Evolutionary conservation across 345 rosid genomes (phyloP), one percentile per base, ranked within the genome.

Genomic region (Salix dunnii): DNA sequence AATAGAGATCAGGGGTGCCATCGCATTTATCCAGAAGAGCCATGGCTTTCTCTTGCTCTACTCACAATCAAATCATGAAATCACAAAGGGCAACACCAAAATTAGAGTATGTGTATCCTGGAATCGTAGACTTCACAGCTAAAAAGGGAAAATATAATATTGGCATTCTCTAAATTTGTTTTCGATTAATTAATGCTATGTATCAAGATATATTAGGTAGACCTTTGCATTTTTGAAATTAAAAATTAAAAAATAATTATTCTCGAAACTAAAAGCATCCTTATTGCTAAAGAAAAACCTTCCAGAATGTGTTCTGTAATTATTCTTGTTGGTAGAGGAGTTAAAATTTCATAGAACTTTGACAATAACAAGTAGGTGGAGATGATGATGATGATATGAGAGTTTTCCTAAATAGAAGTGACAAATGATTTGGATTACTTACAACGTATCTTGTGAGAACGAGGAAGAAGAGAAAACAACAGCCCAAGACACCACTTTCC

Each of bases 1-100:
- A 31, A 88, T 87, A 36, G 84, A 88, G 6, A 78, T 79, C 62
- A 85, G 67, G 3, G 91, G 91, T 68, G 90, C 86, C 71, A 83
- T 83, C 2, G 90, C 91, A 14, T 86, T 74, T 53, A 87, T 72
- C 91, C 91, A 88, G 68, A 88, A 87, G 68, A 86, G 79, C 53
- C 69, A 77, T 67, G 75, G 77, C 68, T 79, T 86, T 78, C 74
- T 88, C 75, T 68, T 76, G 78, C 89, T 86, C 91, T 88, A 28
- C 17, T 65, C 10, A 11, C 60, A 58, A 55, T n/a, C 75, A 48
- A 58, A 58, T 58, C 9, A 23, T 1, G 4, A 23, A 25, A 58
- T 23, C 25, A 23, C 27, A 10, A 9, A n/a, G 16, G 23, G 28
- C 63, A 58, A 23, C 4, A 58, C 23, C 28, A 58, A 58, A 18